Evolutionary conservation across 2,329 filamentous ascomycete genomes (phyloP).

Genomic region (Fusarium sp.): DNA sequence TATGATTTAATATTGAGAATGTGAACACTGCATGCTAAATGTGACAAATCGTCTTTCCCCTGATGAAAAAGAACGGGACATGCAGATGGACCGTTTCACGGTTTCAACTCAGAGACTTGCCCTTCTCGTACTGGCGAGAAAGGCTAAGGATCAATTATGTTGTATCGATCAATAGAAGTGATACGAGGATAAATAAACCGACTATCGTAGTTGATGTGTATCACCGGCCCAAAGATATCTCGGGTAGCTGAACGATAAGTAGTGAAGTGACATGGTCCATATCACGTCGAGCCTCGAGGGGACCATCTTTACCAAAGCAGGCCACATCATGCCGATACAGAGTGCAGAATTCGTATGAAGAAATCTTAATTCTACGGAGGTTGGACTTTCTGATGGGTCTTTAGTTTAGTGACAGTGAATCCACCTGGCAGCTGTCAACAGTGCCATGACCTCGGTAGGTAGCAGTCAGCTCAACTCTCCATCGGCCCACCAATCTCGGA

Average conservation of each 20-base stretch:
- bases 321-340: neutral
- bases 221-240: rapidly evolving
- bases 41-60: no score
- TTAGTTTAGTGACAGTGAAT: neutral
- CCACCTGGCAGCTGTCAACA: neutral
- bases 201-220: rapidly evolving
- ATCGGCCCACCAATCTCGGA: no score
- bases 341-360: rapidly evolving
- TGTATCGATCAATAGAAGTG: rapidly evolving
- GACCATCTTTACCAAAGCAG: neutral
- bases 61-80: rapidly evolving
- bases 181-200: rapidly evolving
- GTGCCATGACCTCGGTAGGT: neutral
- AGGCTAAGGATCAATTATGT: rapidly evolving
- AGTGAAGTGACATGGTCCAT: neutral
- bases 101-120: neutral
- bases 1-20: rapidly evolving
- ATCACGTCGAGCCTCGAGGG: no score
- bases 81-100: neutral
- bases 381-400: neutral
- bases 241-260: rapidly evolving
- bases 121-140: neutral
- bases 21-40: rapidly evolving
- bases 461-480: no score
- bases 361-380: neutral